Conservation (phyloP, 345 rosid species). For the Zanthoxylum bungeanum region DNA sequence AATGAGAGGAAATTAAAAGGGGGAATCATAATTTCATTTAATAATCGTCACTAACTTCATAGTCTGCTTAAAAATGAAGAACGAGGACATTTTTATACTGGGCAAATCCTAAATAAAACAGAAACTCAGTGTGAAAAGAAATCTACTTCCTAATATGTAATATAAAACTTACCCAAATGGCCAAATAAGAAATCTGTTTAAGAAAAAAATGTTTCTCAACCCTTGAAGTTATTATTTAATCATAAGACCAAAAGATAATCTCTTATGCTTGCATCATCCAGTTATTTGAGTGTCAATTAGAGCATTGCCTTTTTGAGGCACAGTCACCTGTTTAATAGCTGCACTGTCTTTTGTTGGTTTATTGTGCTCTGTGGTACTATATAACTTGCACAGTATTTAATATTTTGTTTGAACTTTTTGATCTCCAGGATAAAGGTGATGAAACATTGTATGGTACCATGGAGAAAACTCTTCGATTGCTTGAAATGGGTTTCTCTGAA, state of each 20-base stretch:
- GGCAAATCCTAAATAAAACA: too few species aligned
- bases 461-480: conserved; percentile 79
- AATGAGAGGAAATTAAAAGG: background rate
- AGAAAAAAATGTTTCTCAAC: background rate
- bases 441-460: conserved; percentile 72
- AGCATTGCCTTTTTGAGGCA: background rate
- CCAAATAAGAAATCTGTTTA: background rate
- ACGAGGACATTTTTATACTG: too few species aligned
- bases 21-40: background rate
- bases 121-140: background rate
- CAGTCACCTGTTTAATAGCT: background rate
- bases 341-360: background rate
- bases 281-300: background rate
- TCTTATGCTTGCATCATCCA: background rate
- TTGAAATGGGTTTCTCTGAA: conserved; percentile 93
- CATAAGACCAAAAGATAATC: background rate
- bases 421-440: conserved; percentile 46
- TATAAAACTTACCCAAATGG: background rate
- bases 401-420: conserved; percentile 11
- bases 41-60: background rate
- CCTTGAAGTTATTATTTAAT: background rate
- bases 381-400: conserved; percentile 8
- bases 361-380: background rate
- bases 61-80: too few species aligned
- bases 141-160: background rate